Evolutionary conservation across 768 basidiomycete species (phyloP).

Genomic region (Myochromella boudieri): DNA sequence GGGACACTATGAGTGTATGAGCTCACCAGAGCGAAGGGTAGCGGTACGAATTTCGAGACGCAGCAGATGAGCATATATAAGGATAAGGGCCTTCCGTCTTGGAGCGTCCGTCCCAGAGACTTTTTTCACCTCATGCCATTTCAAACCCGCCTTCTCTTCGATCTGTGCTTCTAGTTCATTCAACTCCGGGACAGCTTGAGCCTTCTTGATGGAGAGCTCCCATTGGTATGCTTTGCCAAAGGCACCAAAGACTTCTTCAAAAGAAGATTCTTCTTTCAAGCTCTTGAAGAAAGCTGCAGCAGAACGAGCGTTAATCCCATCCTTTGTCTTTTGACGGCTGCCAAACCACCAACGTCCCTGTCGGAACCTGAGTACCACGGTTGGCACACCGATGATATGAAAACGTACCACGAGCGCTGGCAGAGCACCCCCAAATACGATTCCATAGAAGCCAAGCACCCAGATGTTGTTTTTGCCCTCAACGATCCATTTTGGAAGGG

Average conservation of each 20-base stretch:
- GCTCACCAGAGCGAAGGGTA: slow-evolving; percentile 64
- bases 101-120: slow-evolving; percentile 37
- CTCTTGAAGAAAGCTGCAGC: slow-evolving; percentile 88
- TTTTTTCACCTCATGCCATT: slow-evolving; percentile 53
- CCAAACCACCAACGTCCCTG: slow-evolving; percentile 98
- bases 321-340: slow-evolving; percentile 85
- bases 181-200: slow-evolving; percentile 36
- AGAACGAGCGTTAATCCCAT: slow-evolving; percentile 78
- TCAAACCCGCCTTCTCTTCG: slow-evolving; percentile 42
- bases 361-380: background rate
- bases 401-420: slow-evolving; percentile 76
- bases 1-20: background rate
- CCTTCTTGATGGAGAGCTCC: slow-evolving; percentile 42
- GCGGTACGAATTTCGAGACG: slow-evolving; percentile 56
- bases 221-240: slow-evolving; percentile 66
- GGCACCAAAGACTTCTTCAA: slow-evolving; percentile 70
- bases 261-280: slow-evolving; percentile 75
- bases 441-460: slow-evolving; percentile 85
- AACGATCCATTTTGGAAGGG: slow-evolving; percentile 90
- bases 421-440: slow-evolving; percentile 84
- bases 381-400: background rate
- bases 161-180: slow-evolving; percentile 53
- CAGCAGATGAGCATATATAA: slow-evolving; percentile 86
- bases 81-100: slow-evolving; percentile 58
- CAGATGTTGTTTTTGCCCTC: slow-evolving; percentile 89